Base-by-base conservation (phyloP, 306 rosid genomes). In the Pueraria montana region DNA sequence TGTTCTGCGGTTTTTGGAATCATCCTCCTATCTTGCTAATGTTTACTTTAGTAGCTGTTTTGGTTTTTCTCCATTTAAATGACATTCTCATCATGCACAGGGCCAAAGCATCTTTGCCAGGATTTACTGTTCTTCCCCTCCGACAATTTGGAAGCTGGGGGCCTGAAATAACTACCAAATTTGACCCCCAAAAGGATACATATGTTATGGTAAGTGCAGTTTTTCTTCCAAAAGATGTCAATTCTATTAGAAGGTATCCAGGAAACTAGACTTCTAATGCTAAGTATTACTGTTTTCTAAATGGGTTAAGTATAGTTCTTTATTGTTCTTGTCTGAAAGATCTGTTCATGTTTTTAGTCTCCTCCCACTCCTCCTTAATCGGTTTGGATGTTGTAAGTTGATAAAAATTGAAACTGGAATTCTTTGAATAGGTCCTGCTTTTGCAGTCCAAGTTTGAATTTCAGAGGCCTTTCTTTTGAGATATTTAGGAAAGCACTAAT, bases 71-170 rank as follows among this genome's bases (percentile, higher is more conserved):
- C 24, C 49, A 64, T 82, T 80, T 21, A 80, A 74, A 72, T 38
- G 55, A 61, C 81, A 24, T 81, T 77, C 65, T 64, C 84, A 38
- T 82, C 78, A 61, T 84, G 68, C 50, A 68, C 98, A 95, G 99
- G 90, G 89, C 80, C 23, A 87, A 80, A 86, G 99, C 98, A 77
- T 89, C 93, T 89, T 86, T 95, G 91, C 92, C 93, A 64, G 94
- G 92, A 72, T 95, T 95, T 82, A 80, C 91, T 62, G 94, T 93
- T 86, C 91, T 95, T 36, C 98, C 99, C 77, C 98, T 95, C 43
- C 90, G 78, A 32, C 95, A 95, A 87, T 93, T 95, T 84, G 99
- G 97, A 89, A 86, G 53, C 75, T 95, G 98, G 99, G 99, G 96
- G 24, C 99, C 98, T 73, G 98, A 91, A 79, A 85, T 95, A 77